phyloP scores from a whole-genome alignment of 1,284 basidiomycete genomes.

The Apiotrichum laibachii region DNA sequence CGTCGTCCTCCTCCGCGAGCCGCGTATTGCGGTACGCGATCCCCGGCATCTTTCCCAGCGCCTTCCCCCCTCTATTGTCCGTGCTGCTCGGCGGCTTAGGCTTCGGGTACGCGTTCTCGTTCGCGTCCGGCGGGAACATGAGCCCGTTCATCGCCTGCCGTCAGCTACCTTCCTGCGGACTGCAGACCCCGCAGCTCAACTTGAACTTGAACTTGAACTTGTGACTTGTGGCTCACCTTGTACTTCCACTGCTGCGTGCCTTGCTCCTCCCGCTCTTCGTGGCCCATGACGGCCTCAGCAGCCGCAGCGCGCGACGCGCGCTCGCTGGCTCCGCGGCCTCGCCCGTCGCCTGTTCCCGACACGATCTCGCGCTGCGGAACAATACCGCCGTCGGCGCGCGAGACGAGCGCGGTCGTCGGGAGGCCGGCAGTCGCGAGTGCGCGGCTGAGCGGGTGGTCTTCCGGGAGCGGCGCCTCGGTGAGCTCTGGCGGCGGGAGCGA shows the following conservation, averaged over 20 bases:
- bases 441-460: slow-evolving; percentile 41
- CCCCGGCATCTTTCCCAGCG: slow-evolving; percentile 56
- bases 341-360: slow-evolving; percentile 32
- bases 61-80: not conserved
- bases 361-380: slow-evolving; percentile 43
- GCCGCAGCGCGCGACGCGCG: slow-evolving; percentile 24
- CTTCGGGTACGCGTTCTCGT: slow-evolving; percentile 68
- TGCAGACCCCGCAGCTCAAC: no score
- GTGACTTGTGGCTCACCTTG: slow-evolving; percentile 63
- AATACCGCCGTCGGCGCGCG: slow-evolving; percentile 39
- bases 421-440: slow-evolving; percentile 48
- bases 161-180: no score
- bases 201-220: no score
- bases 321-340: slow-evolving; percentile 39
- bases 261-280: slow-evolving; percentile 58
- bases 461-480: slow-evolving; percentile 35
- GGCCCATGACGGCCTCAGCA: slow-evolving; percentile 59
- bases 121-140: slow-evolving; percentile 88
- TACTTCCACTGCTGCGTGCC: slow-evolving; percentile 79
- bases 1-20: slow-evolving; percentile 62
- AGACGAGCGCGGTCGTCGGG: slow-evolving; percentile 47
- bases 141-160: slow-evolving; percentile 64
- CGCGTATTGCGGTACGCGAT: slow-evolving; percentile 78
- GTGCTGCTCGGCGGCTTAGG: no score
- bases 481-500: slow-evolving; percentile 8